phyloP scores from a whole-genome alignment of 2,329 filamentous ascomycete species.

The Pseudopithomyces chartarum region DNA sequence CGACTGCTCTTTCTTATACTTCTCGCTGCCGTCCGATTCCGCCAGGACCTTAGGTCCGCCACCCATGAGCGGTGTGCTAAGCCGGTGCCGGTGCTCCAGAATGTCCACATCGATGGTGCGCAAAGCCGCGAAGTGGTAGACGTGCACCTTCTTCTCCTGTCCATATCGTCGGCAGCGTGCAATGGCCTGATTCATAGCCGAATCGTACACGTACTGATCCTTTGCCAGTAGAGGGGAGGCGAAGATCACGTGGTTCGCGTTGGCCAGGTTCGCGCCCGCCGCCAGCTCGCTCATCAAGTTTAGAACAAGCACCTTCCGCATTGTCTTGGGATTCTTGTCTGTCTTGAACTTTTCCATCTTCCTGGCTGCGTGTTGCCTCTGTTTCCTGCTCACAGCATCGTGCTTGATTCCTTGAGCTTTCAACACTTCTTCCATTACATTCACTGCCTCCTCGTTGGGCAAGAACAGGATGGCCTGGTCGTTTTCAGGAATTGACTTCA shows the following conservation, averaged over 20 bases:
- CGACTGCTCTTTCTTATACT: conserved; percentile 19
- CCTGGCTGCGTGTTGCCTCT: not conserved
- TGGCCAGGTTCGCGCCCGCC: conserved; percentile 67
- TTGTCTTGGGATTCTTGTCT: not conserved
- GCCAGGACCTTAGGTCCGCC: not conserved
- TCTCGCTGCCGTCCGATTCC: not conserved
- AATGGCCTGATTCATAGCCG: conserved; percentile 66
- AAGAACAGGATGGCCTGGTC: conserved; percentile 36
- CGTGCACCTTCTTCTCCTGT: conserved; percentile 61
- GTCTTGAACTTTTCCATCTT: not conserved
- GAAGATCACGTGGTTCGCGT: conserved; percentile 69
- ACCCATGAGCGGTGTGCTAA: conserved; percentile 22
- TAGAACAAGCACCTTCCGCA: conserved; percentile 35
- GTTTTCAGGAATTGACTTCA: conserved; percentile 48
- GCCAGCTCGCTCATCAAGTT: conserved; percentile 62
- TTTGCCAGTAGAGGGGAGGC: conserved; percentile 58
- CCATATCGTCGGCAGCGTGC: conserved; percentile 65
- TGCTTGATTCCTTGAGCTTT: conserved; percentile 34
- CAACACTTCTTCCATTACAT: conserved; percentile 49
- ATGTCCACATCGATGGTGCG: conserved; percentile 62
- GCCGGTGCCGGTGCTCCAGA: conserved; percentile 49
- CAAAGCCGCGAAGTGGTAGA: conserved; percentile 80
- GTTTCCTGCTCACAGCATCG: not conserved
- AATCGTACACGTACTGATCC: conserved; percentile 59
- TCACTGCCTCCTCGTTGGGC: conserved; percentile 26